These are phyloP conservation scores for Juncus inflexus DNA, from an alignment of 176 grass and related monocot genomes.

Conservation along the genomic window DNA sequence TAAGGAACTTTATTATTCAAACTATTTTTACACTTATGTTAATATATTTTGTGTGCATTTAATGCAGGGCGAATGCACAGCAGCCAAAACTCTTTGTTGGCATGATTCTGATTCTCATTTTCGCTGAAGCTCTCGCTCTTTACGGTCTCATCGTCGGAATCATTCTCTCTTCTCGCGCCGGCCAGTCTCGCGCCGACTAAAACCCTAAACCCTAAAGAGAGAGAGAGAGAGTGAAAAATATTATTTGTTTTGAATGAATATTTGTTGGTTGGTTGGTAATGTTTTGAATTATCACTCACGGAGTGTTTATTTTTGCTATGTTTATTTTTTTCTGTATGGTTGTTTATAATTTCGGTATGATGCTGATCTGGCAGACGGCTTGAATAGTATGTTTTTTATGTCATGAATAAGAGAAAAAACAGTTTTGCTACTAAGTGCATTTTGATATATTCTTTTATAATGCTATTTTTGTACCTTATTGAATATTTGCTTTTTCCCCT, in stretches of 20 bases:
- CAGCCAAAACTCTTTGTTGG: conserved; percentile 37
- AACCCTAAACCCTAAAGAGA: background rate
- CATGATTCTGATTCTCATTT: conserved; percentile 38
- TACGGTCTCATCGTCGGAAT: conserved; percentile 36
- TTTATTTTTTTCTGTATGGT: conserved; percentile 24
- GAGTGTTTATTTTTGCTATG: conserved; percentile 11
- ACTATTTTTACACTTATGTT: too few species aligned
- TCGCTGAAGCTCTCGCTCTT: conserved; percentile 32
- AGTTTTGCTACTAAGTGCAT: conserved; percentile 19
- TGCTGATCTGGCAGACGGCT: background rate
- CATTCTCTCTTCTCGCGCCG: conserved; percentile 32
- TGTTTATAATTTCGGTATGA: conserved; percentile 2
- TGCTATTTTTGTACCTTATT: background rate
- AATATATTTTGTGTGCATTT: background rate
- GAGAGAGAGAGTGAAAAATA: background rate
- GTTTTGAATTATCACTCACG: background rate
- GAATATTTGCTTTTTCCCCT: too few species aligned
- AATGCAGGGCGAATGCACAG: conserved; percentile 35
- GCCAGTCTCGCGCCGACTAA: conserved; percentile 33
- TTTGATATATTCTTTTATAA: conserved; percentile 4
- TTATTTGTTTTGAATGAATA: conserved; percentile 16
- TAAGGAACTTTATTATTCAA: background rate
- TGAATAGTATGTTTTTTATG: conserved; percentile 13
- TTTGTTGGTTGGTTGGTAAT: conserved; percentile 21
- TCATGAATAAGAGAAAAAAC: conserved; percentile 23